phyloP scores from a whole-genome alignment of 2,329 filamentous ascomycete genomes.

The Fusarium sp. region DNA sequence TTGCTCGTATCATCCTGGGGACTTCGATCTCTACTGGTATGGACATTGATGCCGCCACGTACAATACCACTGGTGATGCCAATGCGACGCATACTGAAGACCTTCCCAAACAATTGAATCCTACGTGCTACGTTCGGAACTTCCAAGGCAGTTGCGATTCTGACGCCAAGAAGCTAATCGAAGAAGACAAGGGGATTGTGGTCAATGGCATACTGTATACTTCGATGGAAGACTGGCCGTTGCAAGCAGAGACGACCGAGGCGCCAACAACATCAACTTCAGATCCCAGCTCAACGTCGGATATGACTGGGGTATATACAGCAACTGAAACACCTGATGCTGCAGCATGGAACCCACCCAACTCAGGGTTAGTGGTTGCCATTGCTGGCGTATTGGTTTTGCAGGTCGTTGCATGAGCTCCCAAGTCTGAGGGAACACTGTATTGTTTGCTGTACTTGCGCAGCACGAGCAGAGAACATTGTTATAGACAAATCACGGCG shows the following conservation, averaged over 20 bases:
- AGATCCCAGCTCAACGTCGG: constrained; percentile 29
- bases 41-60: constrained; percentile 62
- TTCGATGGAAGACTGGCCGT: constrained; percentile 56
- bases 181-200: constrained; percentile 65
- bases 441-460: not conserved
- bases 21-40: constrained; percentile 68
- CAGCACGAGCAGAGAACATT: not conserved
- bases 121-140: constrained; percentile 71
- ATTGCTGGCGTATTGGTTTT: constrained; percentile 27
- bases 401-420: constrained; percentile 6
- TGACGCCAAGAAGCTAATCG: constrained; percentile 60
- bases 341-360: constrained; percentile 27
- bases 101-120: constrained; percentile 58
- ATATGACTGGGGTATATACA: constrained; percentile 50
- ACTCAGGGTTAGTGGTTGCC: constrained; percentile 9
- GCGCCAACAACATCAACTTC: constrained; percentile 40
- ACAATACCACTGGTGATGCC: constrained; percentile 66
- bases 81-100: constrained; percentile 68
- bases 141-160: constrained; percentile 63
- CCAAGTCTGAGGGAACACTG: not conserved
- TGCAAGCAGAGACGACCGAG: constrained; percentile 46
- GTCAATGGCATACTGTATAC: constrained; percentile 69
- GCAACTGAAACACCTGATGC: constrained; percentile 51
- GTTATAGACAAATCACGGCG: not conserved
- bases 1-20: constrained; percentile 69